phyloP scores from a whole-genome alignment of 169 alveolate genomes.

The Cystoisospora suis region DNA sequence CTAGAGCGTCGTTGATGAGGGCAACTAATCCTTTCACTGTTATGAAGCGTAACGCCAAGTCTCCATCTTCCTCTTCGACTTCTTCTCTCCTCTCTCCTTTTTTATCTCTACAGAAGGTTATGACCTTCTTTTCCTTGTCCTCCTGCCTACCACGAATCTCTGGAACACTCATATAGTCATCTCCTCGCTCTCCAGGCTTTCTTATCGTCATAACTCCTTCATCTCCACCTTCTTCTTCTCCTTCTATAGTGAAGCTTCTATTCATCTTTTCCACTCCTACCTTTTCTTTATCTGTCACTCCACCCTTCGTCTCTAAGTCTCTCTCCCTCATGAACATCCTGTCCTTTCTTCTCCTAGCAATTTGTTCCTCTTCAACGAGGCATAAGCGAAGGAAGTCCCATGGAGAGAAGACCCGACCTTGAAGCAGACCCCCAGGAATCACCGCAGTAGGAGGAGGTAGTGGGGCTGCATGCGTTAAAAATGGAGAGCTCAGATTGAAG shows the following conservation, averaged over 20 bases:
- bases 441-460: constrained; percentile 46
- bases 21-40: constrained; percentile 31
- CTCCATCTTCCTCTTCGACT: constrained; percentile 39
- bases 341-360: not conserved
- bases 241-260: not conserved
- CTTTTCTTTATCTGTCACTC: not conserved
- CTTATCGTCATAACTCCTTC: not conserved
- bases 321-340: not conserved
- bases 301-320: not conserved
- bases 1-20: constrained; percentile 32
- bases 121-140: no score
- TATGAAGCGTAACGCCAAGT: not conserved
- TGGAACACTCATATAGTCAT: no score
- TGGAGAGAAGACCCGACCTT: constrained; percentile 42
- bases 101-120: not conserved
- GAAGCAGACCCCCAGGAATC: constrained; percentile 25
- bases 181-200: no score
- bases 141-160: no score
- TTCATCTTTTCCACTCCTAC: not conserved
- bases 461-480: constrained; percentile 61
- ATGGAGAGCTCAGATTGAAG: constrained; percentile 50
- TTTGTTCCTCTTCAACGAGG: not conserved
- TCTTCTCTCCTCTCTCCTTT: not conserved
- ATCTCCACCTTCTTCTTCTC: not conserved
- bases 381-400: constrained; percentile 61